A percentile compares a stretch with the other conserved stretches of the same genome.
Evolutionary conservation across 2,329 filamentous ascomycete genomes (phyloP).

Genomic region (Aspergillus niger): DNA sequence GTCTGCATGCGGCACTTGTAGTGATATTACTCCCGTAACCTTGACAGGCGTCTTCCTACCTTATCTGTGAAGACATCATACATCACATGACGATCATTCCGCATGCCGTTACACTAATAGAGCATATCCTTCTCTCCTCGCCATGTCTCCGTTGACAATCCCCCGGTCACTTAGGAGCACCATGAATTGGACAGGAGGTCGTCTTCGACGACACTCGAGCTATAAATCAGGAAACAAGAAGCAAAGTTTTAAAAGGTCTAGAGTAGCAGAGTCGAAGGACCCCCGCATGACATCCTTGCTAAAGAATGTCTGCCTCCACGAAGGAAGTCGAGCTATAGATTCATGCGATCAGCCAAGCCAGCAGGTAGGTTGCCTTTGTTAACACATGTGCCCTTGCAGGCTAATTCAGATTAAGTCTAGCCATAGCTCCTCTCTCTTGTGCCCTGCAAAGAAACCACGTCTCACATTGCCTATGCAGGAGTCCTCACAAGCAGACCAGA

Average conservation of each 20-base stretch:
- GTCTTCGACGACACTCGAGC: constrained; percentile 42
- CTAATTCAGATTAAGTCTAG: background rate
- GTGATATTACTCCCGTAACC: too few species aligned
- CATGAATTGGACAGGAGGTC: constrained; percentile 52
- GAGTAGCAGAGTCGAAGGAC: constrained; percentile 17
- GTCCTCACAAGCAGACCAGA: constrained; percentile 3
- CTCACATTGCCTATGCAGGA: background rate
- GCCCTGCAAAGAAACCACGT: background rate
- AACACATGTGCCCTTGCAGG: background rate
- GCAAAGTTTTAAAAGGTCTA: constrained; percentile 38
- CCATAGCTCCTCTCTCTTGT: background rate
- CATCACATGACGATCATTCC: background rate
- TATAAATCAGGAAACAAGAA: constrained; percentile 33
- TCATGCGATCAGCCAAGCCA: background rate
- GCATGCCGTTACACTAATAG: background rate
- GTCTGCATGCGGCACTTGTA: too few species aligned
- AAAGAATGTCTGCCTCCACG: constrained; percentile 9
- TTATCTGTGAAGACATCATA: background rate
- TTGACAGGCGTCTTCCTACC: too few species aligned
- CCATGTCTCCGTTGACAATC: background rate
- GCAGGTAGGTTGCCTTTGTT: background rate
- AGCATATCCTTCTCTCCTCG: background rate
- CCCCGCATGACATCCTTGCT: constrained; percentile 19
- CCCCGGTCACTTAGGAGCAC: background rate
- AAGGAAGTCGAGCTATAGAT: background rate